Conservation (phyloP, 768 basidiomycete genomes). For the Sporobolomyces roseus region DNA sequence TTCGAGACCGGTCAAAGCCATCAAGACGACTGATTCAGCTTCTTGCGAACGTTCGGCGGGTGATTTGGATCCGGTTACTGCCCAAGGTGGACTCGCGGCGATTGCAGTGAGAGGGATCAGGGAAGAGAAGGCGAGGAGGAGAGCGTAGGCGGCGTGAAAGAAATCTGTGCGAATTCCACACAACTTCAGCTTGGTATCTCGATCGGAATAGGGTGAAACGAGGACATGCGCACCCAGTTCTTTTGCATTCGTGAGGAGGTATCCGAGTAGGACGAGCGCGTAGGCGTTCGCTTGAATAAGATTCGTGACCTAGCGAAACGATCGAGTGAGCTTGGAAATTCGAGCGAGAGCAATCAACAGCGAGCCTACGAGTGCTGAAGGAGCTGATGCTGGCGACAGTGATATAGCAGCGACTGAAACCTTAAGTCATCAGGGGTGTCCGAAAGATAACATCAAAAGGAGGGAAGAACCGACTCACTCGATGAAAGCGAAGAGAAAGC, state of each 20-base stretch:
- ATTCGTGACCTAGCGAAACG: neutral
- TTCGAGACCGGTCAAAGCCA: slow-evolving; percentile 8
- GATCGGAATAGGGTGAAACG: neutral
- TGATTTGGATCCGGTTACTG: slow-evolving; percentile 30
- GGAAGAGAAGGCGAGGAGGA: slow-evolving; percentile 26
- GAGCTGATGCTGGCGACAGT: slow-evolving; percentile 10
- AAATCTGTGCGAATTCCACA: slow-evolving; percentile 9
- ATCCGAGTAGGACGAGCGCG: slow-evolving; percentile 16
- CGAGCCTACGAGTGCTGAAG: neutral
- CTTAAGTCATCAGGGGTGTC: neutral
- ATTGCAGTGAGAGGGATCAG: slow-evolving; percentile 26
- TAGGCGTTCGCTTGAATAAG: slow-evolving; percentile 31
- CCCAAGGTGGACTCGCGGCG: slow-evolving; percentile 28
- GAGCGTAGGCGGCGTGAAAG: slow-evolving; percentile 31
- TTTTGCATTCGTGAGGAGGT: slow-evolving; percentile 3
- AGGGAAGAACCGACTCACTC: slow-evolving; percentile 1
- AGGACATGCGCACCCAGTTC: slow-evolving; percentile 1
- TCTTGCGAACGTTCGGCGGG: slow-evolving; percentile 9
- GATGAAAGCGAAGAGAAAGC: slow-evolving; percentile 24
- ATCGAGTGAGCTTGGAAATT: neutral
- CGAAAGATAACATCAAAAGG: neutral
- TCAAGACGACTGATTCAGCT: neutral
- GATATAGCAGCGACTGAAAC: slow-evolving; percentile 28
- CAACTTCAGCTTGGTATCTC: no score
- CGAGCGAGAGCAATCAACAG: neutral